Evolutionary conservation across 2,329 filamentous ascomycete species (phyloP).

Genomic region (Thielaviopsis musarum): DNA sequence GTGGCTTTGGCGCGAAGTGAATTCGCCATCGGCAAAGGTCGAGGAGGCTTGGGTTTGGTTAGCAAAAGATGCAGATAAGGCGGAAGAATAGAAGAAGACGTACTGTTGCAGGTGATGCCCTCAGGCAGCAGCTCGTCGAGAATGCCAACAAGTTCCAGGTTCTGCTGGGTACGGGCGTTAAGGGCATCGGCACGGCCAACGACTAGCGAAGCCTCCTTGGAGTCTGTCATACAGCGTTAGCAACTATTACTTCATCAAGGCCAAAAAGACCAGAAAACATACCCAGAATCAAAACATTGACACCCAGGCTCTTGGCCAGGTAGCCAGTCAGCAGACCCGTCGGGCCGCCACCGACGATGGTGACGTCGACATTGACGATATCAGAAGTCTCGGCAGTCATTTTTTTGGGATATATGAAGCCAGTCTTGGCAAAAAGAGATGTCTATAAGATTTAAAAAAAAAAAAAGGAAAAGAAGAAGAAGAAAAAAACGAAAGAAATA

Average conservation of each 20-base stretch:
- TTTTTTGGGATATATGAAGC: background rate
- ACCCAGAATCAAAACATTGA: constrained; percentile 25
- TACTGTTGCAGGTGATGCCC: constrained; percentile 33
- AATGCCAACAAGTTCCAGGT: constrained; percentile 27
- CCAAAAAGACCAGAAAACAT: constrained; percentile 3
- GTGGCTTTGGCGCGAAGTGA: constrained; percentile 28
- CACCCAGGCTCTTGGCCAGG: constrained; percentile 24
- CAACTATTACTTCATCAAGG: background rate
- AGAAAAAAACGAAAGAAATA: too few relatives aligned
- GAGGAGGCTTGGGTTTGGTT: constrained; percentile 24
- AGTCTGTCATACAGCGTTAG: constrained; percentile 17
- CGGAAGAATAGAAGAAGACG: constrained; percentile 11
- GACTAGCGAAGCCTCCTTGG: constrained; percentile 22
- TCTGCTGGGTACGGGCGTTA: constrained; percentile 32
- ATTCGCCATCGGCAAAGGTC: constrained; percentile 28
- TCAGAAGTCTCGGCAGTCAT: background rate
- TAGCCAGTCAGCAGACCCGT: constrained; percentile 29
- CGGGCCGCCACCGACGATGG: constrained; percentile 26
- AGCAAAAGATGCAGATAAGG: background rate
- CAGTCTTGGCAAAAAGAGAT: too few relatives aligned
- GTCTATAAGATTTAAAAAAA: too few relatives aligned
- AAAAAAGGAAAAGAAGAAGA: too few relatives aligned
- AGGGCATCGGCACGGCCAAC: constrained; percentile 30
- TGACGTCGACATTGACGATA: constrained; percentile 18
- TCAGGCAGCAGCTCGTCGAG: constrained; percentile 24